Evolutionary conservation across 23 red algal species (phyloP), one percentile per base, ranked within the genome.

Genomic region (Gracilaria domingensis): DNA sequence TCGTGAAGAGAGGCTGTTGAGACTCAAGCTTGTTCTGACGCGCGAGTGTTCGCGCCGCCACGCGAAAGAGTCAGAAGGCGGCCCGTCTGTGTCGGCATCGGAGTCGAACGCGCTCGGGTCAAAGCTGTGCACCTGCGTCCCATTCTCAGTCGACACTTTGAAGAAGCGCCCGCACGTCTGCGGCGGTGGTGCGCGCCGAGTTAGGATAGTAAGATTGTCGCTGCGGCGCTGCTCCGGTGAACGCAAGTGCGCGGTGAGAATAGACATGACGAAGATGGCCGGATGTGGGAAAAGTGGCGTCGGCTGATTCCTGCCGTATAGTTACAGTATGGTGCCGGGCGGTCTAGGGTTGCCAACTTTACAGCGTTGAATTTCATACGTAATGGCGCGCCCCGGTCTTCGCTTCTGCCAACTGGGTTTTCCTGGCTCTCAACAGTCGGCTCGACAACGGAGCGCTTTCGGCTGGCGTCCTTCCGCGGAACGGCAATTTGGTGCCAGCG

Each of bases 51-150:
- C 83, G 12, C 83, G 61, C 16, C 83, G 83, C 60, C 64, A 53
- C 2, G 66, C 83, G 51, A 54, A 71, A 12, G 83, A 86, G 45
- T 49, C 83, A 24, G 83, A 86, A 39, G 83, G 59, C 61, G 83
- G 83, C 8, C 83, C 83, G 61, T 86, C 83, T 25, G 83, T 86
- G 20, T 86, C 83, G 33, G 83, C 66, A 45, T 86, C 83, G 12
- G 83, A 71, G 65, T 70, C 83, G 38, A 74, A 86, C 23, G 64
- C 83, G 40, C 45, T 25, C 36, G 69, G 69, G 69, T 75, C 69
- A n/a, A 75, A 45, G 69, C 18, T 47, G 69, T 75, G 69, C 37
- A 75, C 39, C 18, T 47, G 69, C 69, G 45, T 36, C 4, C 37
- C 20, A 32, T 75, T 75, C 21, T 75, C 69, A 26, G 83, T 65